A percentile compares a stretch with the other conserved stretches of the same genome.
phyloP scores from a whole-genome alignment of 2,329 filamentous ascomycete genomes.

The Fusarium cyanostomum region DNA sequence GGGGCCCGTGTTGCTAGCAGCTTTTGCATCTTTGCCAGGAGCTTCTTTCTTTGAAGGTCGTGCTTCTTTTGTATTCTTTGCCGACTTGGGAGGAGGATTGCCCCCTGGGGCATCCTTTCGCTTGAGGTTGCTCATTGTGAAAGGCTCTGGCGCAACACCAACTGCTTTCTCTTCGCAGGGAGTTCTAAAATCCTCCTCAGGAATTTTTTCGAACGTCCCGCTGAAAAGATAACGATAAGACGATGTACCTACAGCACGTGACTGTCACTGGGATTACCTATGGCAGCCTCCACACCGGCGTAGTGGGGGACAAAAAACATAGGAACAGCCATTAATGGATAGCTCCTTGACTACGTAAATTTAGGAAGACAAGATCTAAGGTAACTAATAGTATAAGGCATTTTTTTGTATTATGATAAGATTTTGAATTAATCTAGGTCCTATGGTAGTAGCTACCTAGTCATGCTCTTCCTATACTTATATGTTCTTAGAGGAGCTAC shows the following conservation, averaged over 20 bases:
- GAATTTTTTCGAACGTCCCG: conserved; percentile 18
- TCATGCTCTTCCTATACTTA: too few relatives aligned
- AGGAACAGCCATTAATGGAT: too few relatives aligned
- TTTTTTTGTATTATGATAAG: too few relatives aligned
- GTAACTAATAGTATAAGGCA: too few relatives aligned
- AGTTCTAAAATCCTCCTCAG: conserved; percentile 31
- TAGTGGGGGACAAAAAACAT: too few relatives aligned
- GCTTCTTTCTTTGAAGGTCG: conserved; percentile 59
- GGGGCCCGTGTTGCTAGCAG: conserved; percentile 40
- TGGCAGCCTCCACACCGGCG: too few relatives aligned
- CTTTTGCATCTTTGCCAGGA: conserved; percentile 44
- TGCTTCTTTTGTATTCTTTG: conserved; percentile 57
- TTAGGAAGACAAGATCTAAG: too few relatives aligned
- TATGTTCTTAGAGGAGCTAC: too few relatives aligned
- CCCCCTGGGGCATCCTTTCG: conserved; percentile 66
- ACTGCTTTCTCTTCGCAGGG: conserved; percentile 38
- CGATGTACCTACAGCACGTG: background rate
- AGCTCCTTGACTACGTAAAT: too few relatives aligned
- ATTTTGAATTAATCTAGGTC: too few relatives aligned
- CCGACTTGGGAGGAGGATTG: conserved; percentile 59
- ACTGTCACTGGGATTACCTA: too few relatives aligned
- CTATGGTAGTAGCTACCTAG: too few relatives aligned
- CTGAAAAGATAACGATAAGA: conserved; percentile 17
- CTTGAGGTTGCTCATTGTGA: conserved; percentile 65
- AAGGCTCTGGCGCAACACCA: conserved; percentile 43